Base-by-base conservation (phyloP, 2,329 filamentous ascomycete genomes). In the Fusarium robinianum region DNA sequence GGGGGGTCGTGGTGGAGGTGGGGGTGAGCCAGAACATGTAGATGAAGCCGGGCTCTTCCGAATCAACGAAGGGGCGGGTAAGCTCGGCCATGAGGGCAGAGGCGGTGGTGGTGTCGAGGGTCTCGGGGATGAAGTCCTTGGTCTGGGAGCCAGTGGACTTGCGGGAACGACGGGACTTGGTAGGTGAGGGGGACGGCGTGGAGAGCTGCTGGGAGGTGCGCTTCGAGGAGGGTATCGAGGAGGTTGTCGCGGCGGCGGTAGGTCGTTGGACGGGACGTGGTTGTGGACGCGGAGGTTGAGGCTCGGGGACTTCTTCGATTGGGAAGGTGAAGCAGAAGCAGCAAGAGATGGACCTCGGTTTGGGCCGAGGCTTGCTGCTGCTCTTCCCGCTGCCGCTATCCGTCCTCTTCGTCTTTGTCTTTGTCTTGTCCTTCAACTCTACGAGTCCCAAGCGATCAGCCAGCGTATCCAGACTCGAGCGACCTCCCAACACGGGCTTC, bases 11-110 rank as follows among this genome's bases (percentile, higher is more conserved):
- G n/a, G 80, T 70, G 3, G 75, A 77, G 4, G 53, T 51, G 26
- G 90, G 83, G 0, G 89, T 96, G 15, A 96, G 77, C 90, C 91
- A 96, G 76, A 96, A 97, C 67, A 97, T 95, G 76, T n/a, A n/a
- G n/a, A n/a, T n/a, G n/a, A n/a, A n/a, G n/a, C n/a, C 94, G 9
- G 86, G 75, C 57, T 95, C 88, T 15, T 81, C 73, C 0, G 89
- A 90, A 31, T 91, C 80, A 1, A 66, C 61, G 23, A 63, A 65
- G 76, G 90, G 73, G 79, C 94, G 64, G 69, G 76, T 81, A 8
- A 97, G 76, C 67, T 97, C 91, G 3, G 85, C 75, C 47, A 92
- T 78, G 4, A 97, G 76, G 5, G 76, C 71, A 0, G 89, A 85
- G 0, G 87, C 77, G 1, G 83, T 87, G 56, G 85, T 74, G 2